Evolutionary conservation across 2,329 filamentous ascomycete species (phyloP).

Genomic region (Fusarium sp.): DNA sequence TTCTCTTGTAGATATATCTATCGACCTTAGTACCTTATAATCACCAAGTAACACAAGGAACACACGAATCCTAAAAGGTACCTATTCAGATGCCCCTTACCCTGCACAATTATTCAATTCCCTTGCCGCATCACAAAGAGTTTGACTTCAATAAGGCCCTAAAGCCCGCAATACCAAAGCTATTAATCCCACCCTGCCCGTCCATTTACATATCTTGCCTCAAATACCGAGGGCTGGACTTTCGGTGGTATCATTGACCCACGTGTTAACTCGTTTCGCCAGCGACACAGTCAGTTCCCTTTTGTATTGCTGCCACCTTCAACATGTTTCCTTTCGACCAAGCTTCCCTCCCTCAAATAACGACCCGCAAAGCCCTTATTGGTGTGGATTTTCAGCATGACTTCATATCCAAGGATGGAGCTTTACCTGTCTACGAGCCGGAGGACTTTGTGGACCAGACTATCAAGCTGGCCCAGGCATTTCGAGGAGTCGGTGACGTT

Average conservation of each 20-base stretch:
- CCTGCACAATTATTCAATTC: conserved; percentile 12
- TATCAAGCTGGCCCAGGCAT: conserved; percentile 72
- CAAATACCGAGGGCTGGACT: not conserved
- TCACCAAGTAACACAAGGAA: not conserved
- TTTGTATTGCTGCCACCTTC: not conserved
- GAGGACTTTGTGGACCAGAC: conserved; percentile 75
- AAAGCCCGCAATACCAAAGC: conserved; percentile 20
- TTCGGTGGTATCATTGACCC: not conserved
- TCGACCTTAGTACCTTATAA: not conserved
- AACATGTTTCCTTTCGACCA: conserved; percentile 68
- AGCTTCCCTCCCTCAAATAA: conserved; percentile 64
- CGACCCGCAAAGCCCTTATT: conserved; percentile 76
- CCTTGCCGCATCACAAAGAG: conserved; percentile 27
- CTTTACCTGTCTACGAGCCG: conserved; percentile 72
- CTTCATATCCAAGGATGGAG: conserved; percentile 76
- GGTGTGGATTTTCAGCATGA: conserved; percentile 92
- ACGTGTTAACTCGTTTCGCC: not conserved
- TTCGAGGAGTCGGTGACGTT: conserved; percentile 76
- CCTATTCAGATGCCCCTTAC: conserved; percentile 1
- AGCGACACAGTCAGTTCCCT: not conserved
- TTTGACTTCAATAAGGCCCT: conserved; percentile 17
- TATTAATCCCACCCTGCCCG: conserved; percentile 8
- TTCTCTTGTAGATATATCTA: not conserved
- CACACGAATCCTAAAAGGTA: not conserved
- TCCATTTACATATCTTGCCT: conserved; percentile 4